Evolutionary conservation across 495 filamentous ascomycete species (phyloP).

Genomic region (Penicillium herquei): DNA sequence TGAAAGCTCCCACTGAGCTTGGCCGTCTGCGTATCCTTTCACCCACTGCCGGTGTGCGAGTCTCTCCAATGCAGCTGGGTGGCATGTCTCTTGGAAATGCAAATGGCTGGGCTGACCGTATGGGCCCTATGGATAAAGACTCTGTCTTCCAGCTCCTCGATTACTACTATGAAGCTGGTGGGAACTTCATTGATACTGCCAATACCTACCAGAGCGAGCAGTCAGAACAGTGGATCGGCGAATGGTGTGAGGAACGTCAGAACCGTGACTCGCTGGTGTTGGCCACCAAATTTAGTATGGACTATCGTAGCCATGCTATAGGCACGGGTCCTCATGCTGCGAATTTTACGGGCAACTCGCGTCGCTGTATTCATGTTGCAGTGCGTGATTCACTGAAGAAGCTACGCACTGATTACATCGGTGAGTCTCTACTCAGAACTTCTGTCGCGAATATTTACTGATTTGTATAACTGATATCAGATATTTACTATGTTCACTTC

Average conservation of each 20-base stretch:
- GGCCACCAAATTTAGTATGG: slow-evolving; percentile 68
- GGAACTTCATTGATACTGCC: slow-evolving; percentile 71
- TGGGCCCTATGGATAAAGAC: slow-evolving; percentile 49
- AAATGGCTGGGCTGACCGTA: slow-evolving; percentile 33
- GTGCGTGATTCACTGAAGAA: slow-evolving; percentile 57
- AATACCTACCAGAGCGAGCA: slow-evolving; percentile 65
- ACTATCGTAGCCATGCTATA: slow-evolving; percentile 7
- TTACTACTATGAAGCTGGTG: slow-evolving; percentile 58
- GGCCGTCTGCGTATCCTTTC: slow-evolving; percentile 56
- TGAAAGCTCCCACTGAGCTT: slow-evolving; percentile 18
- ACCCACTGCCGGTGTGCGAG: slow-evolving; percentile 50
- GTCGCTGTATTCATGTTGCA: slow-evolving; percentile 54
- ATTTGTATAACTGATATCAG: too few relatives aligned
- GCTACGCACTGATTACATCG: slow-evolving; percentile 65
- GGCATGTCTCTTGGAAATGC: slow-evolving; percentile 55
- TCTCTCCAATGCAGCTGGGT: slow-evolving; percentile 56
- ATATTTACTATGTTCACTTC: slow-evolving; percentile 70
- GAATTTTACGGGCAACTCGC: slow-evolving; percentile 58
- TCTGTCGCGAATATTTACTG: too few relatives aligned
- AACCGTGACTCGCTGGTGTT: slow-evolving; percentile 64
- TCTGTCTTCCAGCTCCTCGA: slow-evolving; percentile 58
- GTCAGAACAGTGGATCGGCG: slow-evolving; percentile 67
- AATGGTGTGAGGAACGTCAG: slow-evolving; percentile 62
- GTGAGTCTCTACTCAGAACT: too few relatives aligned
- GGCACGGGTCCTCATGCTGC: slow-evolving; percentile 37